Evolutionary conservation across 768 basidiomycete species (phyloP).

Genomic region (Pisolithus sp.): DNA sequence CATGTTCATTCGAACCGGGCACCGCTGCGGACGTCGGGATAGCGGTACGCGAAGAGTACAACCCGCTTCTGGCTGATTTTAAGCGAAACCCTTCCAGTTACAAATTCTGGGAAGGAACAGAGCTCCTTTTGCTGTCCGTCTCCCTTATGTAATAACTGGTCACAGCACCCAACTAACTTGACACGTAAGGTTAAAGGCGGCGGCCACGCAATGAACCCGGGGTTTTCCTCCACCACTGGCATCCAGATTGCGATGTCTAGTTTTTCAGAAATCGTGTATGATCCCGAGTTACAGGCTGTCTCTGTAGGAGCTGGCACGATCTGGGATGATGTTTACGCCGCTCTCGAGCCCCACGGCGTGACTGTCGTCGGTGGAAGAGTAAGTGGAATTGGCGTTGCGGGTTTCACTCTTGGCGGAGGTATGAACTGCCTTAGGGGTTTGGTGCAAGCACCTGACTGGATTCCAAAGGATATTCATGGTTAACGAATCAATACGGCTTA

Average conservation of each 20-base stretch:
- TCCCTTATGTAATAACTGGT: constrained; percentile 17
- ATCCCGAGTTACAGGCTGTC: constrained; percentile 32
- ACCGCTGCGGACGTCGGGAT: constrained; percentile 43
- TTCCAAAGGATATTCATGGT: constrained; percentile 50
- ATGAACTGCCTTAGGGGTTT: not conserved
- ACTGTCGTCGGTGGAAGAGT: constrained; percentile 56
- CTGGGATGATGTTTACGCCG: constrained; percentile 62
- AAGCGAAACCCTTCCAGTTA: constrained; percentile 1
- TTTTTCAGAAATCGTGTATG: constrained; percentile 40
- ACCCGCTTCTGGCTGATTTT: not conserved
- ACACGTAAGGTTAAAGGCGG: constrained; percentile 47
- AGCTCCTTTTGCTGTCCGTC: constrained; percentile 23
- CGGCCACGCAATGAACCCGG: constrained; percentile 47
- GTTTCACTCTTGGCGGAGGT: constrained; percentile 55
- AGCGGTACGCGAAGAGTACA: constrained; percentile 31
- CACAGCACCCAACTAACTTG: not conserved
- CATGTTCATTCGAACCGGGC: constrained; percentile 56
- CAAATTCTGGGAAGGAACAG: constrained; percentile 36
- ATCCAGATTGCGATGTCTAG: constrained; percentile 48
- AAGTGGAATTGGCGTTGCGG: constrained; percentile 51
- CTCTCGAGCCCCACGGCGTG: constrained; percentile 42
- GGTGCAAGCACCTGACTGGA: not conserved
- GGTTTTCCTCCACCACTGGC: constrained; percentile 52
- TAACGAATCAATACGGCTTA: constrained; percentile 55
- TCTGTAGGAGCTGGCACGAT: constrained; percentile 36